phyloP scores from a whole-genome alignment of 2,329 filamentous ascomycete species.

The Phyllosticta citribraziliensis region DNA sequence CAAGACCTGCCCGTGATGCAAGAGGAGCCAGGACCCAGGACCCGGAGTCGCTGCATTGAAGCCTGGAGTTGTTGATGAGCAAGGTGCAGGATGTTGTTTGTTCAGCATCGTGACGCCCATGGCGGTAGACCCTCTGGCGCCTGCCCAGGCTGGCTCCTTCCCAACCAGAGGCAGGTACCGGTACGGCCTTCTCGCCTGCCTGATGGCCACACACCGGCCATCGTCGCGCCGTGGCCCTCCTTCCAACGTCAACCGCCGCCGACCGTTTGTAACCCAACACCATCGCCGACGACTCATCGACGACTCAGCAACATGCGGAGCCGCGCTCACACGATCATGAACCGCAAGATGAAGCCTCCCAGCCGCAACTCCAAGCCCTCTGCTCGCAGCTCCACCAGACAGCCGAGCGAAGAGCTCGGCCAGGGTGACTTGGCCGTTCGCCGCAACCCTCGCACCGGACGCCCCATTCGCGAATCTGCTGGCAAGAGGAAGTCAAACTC shows the following conservation, averaged over 20 bases:
- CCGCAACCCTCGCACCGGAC: constrained; percentile 30
- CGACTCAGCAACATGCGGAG: background rate
- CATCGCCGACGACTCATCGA: background rate
- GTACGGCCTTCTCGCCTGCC: background rate
- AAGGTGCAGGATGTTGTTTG: too few species aligned
- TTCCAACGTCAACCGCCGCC: background rate
- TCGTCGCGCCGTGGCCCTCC: background rate
- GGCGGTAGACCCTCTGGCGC: too few species aligned
- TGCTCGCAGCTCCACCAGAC: background rate
- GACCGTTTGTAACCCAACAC: background rate
- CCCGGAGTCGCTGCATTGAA: background rate
- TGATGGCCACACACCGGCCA: background rate
- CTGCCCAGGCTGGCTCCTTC: background rate
- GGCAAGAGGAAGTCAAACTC: constrained; percentile 24
- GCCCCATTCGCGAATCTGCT: constrained; percentile 34
- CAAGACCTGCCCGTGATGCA: background rate
- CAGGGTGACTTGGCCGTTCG: constrained; percentile 14
- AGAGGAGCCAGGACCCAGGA: background rate
- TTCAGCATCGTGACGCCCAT: too few species aligned
- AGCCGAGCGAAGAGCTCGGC: constrained; percentile 17
- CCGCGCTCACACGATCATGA: too few species aligned
- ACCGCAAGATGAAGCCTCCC: too few species aligned
- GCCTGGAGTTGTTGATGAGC: background rate
- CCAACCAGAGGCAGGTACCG: background rate
- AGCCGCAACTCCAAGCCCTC: background rate